phyloP scores from a whole-genome alignment of 75 land plant species.

The Sequoiadendron giganteum region DNA sequence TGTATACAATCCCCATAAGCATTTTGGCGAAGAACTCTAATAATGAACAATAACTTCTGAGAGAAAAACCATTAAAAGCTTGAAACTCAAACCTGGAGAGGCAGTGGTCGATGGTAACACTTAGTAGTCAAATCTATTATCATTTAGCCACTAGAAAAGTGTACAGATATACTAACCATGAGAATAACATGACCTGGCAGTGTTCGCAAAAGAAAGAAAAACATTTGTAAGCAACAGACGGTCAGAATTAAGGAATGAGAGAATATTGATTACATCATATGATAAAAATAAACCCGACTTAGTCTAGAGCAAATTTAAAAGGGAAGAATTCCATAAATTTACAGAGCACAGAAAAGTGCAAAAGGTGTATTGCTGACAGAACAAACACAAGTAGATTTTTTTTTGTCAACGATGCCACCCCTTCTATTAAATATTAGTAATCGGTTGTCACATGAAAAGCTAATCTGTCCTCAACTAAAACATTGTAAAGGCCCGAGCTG shows the following conservation, averaged over 20 bases:
- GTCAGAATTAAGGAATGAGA: background rate
- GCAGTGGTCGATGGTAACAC: background rate
- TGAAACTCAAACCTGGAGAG: background rate
- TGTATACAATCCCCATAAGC: background rate
- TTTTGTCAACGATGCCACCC: background rate
- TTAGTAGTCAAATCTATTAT: background rate
- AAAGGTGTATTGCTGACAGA: background rate
- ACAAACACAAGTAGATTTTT: background rate
- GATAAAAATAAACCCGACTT: background rate
- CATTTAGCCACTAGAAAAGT: background rate
- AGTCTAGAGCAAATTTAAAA: background rate
- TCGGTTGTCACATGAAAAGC: background rate
- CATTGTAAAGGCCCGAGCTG: background rate
- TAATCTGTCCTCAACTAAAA: background rate
- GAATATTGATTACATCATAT: background rate
- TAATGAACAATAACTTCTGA: background rate
- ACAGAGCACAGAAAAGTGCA: background rate
- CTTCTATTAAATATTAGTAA: background rate
- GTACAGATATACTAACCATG: background rate
- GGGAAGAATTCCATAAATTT: background rate
- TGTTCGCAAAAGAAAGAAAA: background rate
- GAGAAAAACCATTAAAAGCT: background rate
- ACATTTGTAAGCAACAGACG: background rate
- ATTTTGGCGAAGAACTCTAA: background rate
- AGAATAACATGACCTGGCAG: background rate